phyloP scores from a whole-genome alignment of 805 yeast species.

The Blastobotrys peoriensis region DNA sequence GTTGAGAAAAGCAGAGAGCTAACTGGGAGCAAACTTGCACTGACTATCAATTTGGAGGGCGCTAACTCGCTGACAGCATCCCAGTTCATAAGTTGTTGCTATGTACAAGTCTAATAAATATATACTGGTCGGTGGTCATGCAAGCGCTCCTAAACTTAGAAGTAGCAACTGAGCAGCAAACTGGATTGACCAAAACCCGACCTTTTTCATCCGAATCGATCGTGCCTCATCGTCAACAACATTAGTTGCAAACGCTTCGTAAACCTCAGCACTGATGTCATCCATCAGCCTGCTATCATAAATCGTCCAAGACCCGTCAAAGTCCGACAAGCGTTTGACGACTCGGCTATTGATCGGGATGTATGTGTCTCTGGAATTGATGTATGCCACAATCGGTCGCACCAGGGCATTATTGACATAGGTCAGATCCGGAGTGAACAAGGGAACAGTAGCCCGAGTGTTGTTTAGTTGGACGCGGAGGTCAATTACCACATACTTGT shows the following conservation, averaged over 20 bases:
- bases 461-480: slow-evolving; percentile 73
- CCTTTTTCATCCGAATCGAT: slow-evolving; percentile 64
- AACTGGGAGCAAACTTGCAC: too few species aligned
- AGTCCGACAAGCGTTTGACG: slow-evolving; percentile 71
- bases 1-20: too few species aligned
- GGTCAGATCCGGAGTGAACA: slow-evolving; percentile 81
- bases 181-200: slow-evolving; percentile 91
- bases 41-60: too few species aligned
- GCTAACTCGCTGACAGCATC: too few species aligned
- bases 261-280: slow-evolving; percentile 82
- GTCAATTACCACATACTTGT: slow-evolving; percentile 67
- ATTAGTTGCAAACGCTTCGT: slow-evolving; percentile 82
- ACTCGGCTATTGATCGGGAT: slow-evolving; percentile 83
- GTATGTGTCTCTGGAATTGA: slow-evolving; percentile 81
- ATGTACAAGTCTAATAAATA: not conserved
- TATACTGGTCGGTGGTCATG: slow-evolving; percentile 24
- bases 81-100: too few species aligned
- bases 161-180: slow-evolving; percentile 72
- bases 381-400: slow-evolving; percentile 92
- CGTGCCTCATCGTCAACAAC: slow-evolving; percentile 83
- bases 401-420: slow-evolving; percentile 88
- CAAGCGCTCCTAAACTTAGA: slow-evolving; percentile 74
- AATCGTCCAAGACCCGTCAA: slow-evolving; percentile 94
- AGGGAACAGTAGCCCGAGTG: slow-evolving; percentile 83
- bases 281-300: slow-evolving; percentile 89